These are phyloP conservation scores for Plantago lanceolata DNA, from an alignment of 305 asterid genomes.

Conservation along the genomic window DNA sequence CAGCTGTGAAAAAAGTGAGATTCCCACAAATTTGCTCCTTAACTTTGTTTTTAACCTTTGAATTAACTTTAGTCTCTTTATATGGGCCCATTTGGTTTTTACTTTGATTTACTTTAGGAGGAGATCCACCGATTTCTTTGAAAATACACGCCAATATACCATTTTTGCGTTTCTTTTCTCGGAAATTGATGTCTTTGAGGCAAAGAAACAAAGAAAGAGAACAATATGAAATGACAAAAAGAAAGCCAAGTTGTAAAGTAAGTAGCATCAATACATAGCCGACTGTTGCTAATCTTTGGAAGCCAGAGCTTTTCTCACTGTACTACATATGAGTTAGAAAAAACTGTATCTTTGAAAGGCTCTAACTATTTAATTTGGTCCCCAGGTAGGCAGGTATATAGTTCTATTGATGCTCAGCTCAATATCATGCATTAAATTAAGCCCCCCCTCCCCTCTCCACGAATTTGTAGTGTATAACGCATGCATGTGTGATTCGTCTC, in stretches of 20 bases:
- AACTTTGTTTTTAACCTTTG: neutral
- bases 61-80: constrained; percentile 3
- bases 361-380: too few species aligned
- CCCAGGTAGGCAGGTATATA: too few species aligned
- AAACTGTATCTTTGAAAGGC: too few species aligned
- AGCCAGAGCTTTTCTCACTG: neutral
- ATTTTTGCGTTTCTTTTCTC: constrained; percentile 2
- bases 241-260: neutral
- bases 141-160: constrained; percentile 8
- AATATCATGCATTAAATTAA: too few species aligned
- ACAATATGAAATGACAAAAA: neutral
- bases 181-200: constrained; percentile 6
- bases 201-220: constrained; percentile 4
- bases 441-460: too few species aligned
- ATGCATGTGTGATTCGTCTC: too few species aligned
- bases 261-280: neutral
- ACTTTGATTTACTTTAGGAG: constrained; percentile 13
- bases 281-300: neutral
- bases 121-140: constrained; percentile 14
- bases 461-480: too few species aligned
- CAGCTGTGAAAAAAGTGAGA: neutral
- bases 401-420: too few species aligned
- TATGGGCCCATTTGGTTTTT: constrained; percentile 1
- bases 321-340: too few species aligned
- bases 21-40: constrained; percentile 10